Evolutionary conservation across 805 yeast species (phyloP), one percentile per base, ranked within the genome.

Genomic region (Lipomyces yamadae): DNA sequence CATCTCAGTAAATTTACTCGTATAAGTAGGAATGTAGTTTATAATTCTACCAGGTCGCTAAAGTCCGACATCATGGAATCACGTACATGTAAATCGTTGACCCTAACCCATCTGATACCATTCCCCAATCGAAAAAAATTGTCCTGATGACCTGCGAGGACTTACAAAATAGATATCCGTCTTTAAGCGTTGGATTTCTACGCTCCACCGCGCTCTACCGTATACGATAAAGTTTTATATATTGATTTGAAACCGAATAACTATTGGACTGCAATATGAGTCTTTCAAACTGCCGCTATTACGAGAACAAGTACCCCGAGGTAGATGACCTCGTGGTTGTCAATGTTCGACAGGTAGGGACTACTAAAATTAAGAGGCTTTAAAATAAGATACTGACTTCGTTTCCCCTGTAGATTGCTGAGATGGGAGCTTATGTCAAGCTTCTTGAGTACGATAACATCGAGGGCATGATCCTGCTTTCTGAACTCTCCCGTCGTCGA

Each of bases 301-400:
- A 95, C 79, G 99, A 94, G 81, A 95, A 93, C 86, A 94, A 93
- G 81, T 95, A 88, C 83, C 99, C 99, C 68, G 99, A 95, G 81
- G 97, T 95, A 76, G 99, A 95, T 74, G 99, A 95, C 79, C 96
- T 95, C 74, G 98, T 95, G 72, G 94, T 95, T 96, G 99, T 95
- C 77, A 95, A 95, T 80, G 99, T 95, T 73, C 96, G 91, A 80
- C 96, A 91, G 79, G 74, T 72, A 63, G 24, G 3, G 71, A 11
- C n/a, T 2, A 15, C 48, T n/a, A n/a, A 11, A n/a, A 7, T n/a
- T 18, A n/a, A 5, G 3, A 18, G 13, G n/a, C 10, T 10, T n/a
- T 55, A 24, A 24, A 50, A 13, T 24, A 13, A 13, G 52, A n/a
- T 15, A 4, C 33, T 64, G 39, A 11, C 30, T 58, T 57, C 29